phyloP scores from a whole-genome alignment of 1,284 basidiomycete species.

The Ceratobasidium sp. region DNA sequence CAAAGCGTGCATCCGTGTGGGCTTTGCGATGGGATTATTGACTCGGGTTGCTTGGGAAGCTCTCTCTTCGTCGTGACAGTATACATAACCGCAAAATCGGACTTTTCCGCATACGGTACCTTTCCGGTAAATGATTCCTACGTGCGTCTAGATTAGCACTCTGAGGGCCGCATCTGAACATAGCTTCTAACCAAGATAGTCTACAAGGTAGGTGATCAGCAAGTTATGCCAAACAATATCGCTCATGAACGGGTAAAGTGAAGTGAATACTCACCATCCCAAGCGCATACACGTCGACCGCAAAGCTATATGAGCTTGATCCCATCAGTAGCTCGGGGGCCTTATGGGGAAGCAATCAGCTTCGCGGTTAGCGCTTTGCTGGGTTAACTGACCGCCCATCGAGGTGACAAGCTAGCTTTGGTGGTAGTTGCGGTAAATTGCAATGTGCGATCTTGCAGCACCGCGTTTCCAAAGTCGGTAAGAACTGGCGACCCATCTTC shows the following conservation, averaged over 20 bases:
- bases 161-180: neutral
- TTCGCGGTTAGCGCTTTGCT: neutral
- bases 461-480: too few species aligned
- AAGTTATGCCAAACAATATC: neutral
- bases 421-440: slow-evolving; percentile 15
- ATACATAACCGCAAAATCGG: neutral
- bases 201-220: neutral
- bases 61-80: neutral
- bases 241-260: too few species aligned
- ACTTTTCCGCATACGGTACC: neutral
- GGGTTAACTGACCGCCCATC: slow-evolving; percentile 18
- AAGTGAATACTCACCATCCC: too few species aligned
- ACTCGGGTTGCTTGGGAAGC: neutral
- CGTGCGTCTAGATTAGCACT: too few species aligned
- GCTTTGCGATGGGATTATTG: neutral
- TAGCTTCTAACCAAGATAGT: slow-evolving; percentile 3
- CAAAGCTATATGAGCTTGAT: neutral
- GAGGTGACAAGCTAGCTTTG: neutral
- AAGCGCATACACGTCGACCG: slow-evolving; percentile 21
- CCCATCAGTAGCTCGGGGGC: neutral
- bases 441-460: too few species aligned
- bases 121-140: slow-evolving; percentile 15
- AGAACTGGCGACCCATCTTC: too few species aligned
- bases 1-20: neutral
- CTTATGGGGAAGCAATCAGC: neutral